phyloP scores from a whole-genome alignment of 257 asterid species.

The Ballota nigra region DNA sequence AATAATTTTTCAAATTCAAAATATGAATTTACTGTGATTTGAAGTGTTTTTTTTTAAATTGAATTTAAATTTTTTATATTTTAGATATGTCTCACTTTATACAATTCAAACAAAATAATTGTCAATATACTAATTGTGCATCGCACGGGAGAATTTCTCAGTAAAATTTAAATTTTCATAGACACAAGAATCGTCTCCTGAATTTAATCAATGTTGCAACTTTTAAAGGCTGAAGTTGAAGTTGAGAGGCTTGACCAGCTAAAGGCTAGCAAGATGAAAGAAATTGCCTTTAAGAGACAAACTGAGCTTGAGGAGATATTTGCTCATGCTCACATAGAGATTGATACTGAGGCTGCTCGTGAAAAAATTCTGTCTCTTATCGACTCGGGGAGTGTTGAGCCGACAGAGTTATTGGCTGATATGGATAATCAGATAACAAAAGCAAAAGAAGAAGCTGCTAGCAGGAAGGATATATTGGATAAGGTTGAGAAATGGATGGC shows the following conservation, averaged over 20 bases:
- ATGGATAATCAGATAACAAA: constrained; percentile 83
- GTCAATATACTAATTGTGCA: too few relatives aligned
- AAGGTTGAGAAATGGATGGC: constrained; percentile 99
- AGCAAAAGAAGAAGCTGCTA: constrained; percentile 88
- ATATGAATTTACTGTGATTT: too few relatives aligned
- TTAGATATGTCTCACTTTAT: too few relatives aligned
- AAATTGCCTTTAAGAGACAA: constrained; percentile 93
- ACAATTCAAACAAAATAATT: too few relatives aligned
- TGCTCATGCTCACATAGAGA: constrained; percentile 86
- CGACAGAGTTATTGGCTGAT: constrained; percentile 80
- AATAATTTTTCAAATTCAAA: too few relatives aligned
- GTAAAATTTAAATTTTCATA: background rate
- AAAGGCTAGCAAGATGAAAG: constrained; percentile 95
- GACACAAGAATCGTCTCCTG: background rate
- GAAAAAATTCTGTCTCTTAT: constrained; percentile 73
- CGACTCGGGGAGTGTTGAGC: constrained; percentile 88
- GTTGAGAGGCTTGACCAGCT: constrained; percentile 96
- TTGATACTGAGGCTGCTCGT: constrained; percentile 76
- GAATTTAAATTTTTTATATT: too few relatives aligned
- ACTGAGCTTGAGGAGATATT: constrained; percentile 85
- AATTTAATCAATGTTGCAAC: constrained; percentile 11
- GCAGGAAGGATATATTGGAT: constrained; percentile 93
- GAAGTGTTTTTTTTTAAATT: too few relatives aligned
- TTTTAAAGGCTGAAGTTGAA: constrained; percentile 84
- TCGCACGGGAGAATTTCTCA: too few relatives aligned